phyloP scores from a whole-genome alignment of 2,329 filamentous ascomycete species.

The Phialemonium atrogriseum region DNA sequence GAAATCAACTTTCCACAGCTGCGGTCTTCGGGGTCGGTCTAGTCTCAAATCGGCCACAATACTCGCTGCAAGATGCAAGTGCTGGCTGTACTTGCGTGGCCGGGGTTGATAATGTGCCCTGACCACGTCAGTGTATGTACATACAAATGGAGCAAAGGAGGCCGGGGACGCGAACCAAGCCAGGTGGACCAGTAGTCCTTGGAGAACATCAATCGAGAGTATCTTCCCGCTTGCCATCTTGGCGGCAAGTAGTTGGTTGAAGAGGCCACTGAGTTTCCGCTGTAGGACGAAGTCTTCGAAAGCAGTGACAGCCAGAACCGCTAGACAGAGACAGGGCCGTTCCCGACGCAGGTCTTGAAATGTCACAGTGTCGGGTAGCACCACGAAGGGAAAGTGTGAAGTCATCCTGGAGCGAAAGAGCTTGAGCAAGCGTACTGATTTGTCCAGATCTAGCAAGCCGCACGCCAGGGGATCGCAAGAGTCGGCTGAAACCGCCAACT shows the following conservation, averaged over 20 bases:
- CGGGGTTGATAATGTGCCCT: constrained; percentile 24
- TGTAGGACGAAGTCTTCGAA: constrained; percentile 15
- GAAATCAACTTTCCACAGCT: constrained; percentile 18
- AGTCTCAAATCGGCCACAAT: constrained; percentile 22
- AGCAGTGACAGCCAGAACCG: constrained; percentile 18
- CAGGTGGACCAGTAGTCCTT: constrained; percentile 20
- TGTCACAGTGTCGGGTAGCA: constrained; percentile 11
- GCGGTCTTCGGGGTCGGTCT: constrained; percentile 17
- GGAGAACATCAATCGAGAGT: constrained; percentile 19
- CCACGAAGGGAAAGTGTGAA: constrained; percentile 3
- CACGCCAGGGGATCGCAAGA: not conserved
- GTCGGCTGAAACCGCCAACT: not conserved
- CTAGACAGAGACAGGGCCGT: constrained; percentile 18
- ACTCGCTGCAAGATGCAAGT: constrained; percentile 20
- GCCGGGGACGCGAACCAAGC: constrained; percentile 18
- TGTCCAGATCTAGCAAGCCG: not conserved
- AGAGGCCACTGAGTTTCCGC: constrained; percentile 15
- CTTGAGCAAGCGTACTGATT: not conserved
- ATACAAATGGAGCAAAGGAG: not conserved
- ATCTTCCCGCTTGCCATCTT: constrained; percentile 16
- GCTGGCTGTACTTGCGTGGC: constrained; percentile 19
- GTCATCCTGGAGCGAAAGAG: not conserved
- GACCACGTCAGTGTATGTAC: not conserved
- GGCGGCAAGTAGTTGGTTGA: constrained; percentile 18
- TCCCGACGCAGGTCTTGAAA: constrained; percentile 13